Conservation (phyloP, 2,329 filamentous ascomycete genomes). For the Leptographium lundbergii region DNA sequence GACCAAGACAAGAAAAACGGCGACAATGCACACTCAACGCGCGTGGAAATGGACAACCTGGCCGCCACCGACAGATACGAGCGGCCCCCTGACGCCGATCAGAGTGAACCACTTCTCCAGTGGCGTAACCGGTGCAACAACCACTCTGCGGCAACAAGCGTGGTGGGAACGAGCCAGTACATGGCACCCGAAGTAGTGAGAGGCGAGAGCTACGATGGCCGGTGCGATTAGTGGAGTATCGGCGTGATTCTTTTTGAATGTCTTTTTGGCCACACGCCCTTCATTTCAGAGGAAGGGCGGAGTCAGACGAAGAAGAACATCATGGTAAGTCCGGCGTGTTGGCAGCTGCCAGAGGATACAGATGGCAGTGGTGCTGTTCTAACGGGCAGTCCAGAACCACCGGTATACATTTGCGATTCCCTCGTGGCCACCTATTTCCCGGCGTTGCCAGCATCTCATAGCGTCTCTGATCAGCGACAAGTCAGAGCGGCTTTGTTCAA, state of each 20-base stretch:
- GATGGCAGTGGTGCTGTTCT: neutral
- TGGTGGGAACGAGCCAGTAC: constrained; percentile 93
- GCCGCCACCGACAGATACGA: constrained; percentile 25
- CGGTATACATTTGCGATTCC: constrained; percentile 60
- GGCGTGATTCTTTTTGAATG: constrained; percentile 93
- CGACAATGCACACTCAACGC: neutral
- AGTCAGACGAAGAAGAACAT: constrained; percentile 81
- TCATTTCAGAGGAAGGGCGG: constrained; percentile 64
- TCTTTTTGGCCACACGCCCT: constrained; percentile 83
- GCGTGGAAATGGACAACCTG: constrained; percentile 19
- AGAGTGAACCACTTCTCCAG: constrained; percentile 42
- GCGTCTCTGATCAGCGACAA: constrained; percentile 59
- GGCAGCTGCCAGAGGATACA: too few relatives aligned
- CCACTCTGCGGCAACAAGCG: constrained; percentile 64
- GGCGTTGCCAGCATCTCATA: constrained; percentile 67
- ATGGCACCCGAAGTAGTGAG: constrained; percentile 92
- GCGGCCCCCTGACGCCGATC: constrained; percentile 15
- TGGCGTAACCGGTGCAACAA: constrained; percentile 60
- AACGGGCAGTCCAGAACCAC: constrained; percentile 40
- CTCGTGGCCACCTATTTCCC: constrained; percentile 48
- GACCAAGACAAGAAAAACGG: constrained; percentile 43
- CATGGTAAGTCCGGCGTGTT: constrained; percentile 36
- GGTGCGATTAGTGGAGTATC: constrained; percentile 96
- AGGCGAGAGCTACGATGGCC: constrained; percentile 73
- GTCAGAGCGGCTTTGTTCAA: constrained; percentile 62